Base-by-base conservation (phyloP, 139 green algal species). In the Chara braunii region DNA sequence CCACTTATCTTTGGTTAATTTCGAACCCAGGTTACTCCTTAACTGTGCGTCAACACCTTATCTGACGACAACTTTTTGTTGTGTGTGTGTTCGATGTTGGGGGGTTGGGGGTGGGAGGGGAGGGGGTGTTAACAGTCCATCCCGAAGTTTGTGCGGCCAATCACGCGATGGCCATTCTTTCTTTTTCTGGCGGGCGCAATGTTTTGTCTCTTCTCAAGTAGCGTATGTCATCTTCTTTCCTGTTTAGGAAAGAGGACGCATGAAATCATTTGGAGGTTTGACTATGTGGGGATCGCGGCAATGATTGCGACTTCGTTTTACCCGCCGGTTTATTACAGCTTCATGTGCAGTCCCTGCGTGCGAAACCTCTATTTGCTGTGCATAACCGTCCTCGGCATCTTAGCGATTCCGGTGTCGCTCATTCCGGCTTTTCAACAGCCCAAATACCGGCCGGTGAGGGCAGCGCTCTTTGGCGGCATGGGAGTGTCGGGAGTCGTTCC, bases 221-320 rank as follows among this genome's bases (percentile, higher is more conserved):
- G 75, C 29, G 37, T 86, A 1, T 95, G 89, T 75, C 91, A 97
- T 78, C 78, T 96, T 3, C 84, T 97, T 18, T 84, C 78, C 29
- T 96, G 89, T 78, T 93, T 87, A 70, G 70, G 84, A 18, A 53
- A 43, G 12, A 4, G 11, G 6, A 23, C 62, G 52, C 59, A 31
- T 50, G n/a, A n/a, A 1, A 62, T 70, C 2, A 52, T 82, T 11
- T 80, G 73, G 72, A 35, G 50, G 0, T 86, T 97, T 63, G 91
- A 97, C 78, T 97, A 97, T 54, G 84, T 83, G 2, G 80, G 91
- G 28, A 97, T 97, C 18, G 85, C 84, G 1, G 73, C 91, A 12
- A 83, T 97, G 9, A 95, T 98, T 53, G 88, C 95, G 11, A 70
- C 83, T 2, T 97, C 90, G n/a, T 96, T 96, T 72, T 90, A 86